A percentile compares a stretch with the other conserved stretches of the same genome.
phyloP scores from a whole-genome alignment of 495 filamentous ascomycete species.

The Astrocystis sublimbata region DNA sequence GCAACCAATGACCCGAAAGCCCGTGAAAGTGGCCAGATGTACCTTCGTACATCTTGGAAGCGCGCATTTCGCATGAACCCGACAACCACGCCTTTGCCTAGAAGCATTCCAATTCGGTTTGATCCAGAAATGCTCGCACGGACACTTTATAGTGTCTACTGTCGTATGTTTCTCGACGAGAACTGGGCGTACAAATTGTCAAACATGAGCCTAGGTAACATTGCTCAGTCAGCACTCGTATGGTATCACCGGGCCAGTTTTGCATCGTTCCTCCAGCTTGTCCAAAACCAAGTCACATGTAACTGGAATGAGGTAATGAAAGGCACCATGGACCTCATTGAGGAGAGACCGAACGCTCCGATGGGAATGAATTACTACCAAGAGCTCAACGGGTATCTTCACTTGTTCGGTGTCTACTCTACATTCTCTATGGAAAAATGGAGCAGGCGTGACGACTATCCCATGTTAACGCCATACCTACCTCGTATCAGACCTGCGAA shows the following conservation, averaged over 20 bases:
- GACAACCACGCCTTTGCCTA: constrained; percentile 8
- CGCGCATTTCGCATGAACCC: constrained; percentile 20
- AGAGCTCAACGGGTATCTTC: constrained; percentile 34
- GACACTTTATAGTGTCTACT: constrained; percentile 22
- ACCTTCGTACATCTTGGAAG: constrained; percentile 30
- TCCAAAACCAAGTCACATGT: constrained; percentile 22
- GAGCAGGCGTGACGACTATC: not conserved
- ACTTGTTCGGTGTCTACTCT: constrained; percentile 31
- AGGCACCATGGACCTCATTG: constrained; percentile 27
- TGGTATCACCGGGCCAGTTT: constrained; percentile 44
- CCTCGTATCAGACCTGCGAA: not conserved
- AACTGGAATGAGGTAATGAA: constrained; percentile 18
- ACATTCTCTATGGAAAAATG: not conserved
- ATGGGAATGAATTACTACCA: constrained; percentile 23
- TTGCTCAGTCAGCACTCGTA: not conserved
- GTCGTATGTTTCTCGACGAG: constrained; percentile 27
- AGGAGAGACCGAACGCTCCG: constrained; percentile 20
- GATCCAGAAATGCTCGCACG: constrained; percentile 12
- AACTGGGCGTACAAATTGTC: not conserved
- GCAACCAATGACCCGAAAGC: constrained; percentile 15
- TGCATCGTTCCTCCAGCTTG: constrained; percentile 29
- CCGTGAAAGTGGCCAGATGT: constrained; percentile 14
- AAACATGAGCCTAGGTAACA: not conserved
- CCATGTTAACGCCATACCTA: not conserved
- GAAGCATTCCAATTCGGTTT: constrained; percentile 14